Evolutionary conservation across 257 asterid species (phyloP), one percentile per base, ranked within the genome.

Genomic region (Fraxinus excelsior): DNA sequence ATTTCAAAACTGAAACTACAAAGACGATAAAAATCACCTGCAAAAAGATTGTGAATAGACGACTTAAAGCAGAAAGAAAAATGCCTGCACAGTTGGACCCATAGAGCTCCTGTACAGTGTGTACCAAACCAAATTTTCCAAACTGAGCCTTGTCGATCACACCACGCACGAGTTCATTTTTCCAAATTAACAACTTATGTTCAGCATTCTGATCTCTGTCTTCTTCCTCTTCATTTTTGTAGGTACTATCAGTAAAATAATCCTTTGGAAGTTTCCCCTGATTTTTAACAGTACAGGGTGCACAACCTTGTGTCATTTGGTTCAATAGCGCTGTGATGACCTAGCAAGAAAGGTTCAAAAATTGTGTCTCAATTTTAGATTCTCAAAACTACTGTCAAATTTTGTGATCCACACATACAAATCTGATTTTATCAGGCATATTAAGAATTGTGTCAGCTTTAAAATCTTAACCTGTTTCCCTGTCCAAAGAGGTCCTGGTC

Each of bases 141-240:
- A 96, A 96, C 87, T 96, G 99, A 65, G 99, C 97, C 86, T 96
- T 96, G 90, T 96, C 99, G 38, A 96, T 87, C 79, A 96, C 96
- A 87, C 99, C 99, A 80, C 90, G 92, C 40, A 96, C 96, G 31
- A 91, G 91, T 86, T 96, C 98, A 85, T 96, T 96, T 81, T 89
- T 96, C 96, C 96, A 87, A 84, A 96, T 80, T 60, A 96, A 83
- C n/a, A 96, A 83, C 79, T 85, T 88, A 77, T 89, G 95, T 78
- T 95, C 98, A 76, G 94, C 91, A 60, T 88, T 93, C 67, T 88
- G 92, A 60, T 89, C 93, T 81, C 68, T 62, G 5, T 79, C 89
- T 70, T 88, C 91, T 76, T 89, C 91, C 76, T 82, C 87, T 66
- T 84, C 88, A 37, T 80, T 83, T 79, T 25, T 79, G 80, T 31